Base-by-base conservation (phyloP, 176 grass and related monocot species). In the Oryza punctata region DNA sequence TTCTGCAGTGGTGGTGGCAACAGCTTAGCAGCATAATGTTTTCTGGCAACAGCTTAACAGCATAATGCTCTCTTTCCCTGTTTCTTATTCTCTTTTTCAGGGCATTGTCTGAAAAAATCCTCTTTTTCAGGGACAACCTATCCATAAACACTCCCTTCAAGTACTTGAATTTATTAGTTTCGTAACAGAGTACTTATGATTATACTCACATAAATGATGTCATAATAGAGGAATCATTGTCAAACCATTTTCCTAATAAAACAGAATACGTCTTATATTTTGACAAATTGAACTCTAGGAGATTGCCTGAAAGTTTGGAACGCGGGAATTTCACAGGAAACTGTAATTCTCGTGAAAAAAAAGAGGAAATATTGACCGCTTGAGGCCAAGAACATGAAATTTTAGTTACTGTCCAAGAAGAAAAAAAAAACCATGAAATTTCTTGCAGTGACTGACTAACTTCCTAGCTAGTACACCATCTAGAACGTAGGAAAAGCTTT, bases 401-500 rank as follows among this genome's bases (percentile, higher is more conserved):
- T 11, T 61, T 10, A 61, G 21, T 61, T 61, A 3, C 19, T 0
- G 6, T 57, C 18, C 1, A 19, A 54, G 4, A 50, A 47, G 15
- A 12, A 5, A 12, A 50, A 52, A 57, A 57, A 24, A 7, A 30
- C 24, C 70, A 16, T 30, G 18, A 15, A 70, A 12, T 41, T 70
- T 18, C 47, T 29, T 35, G 12, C 13, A 65, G 61, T 44, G 18
- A 57, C 52, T 57, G 18, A 45, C 28, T 65, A 73, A 82, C 70
- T 67, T 27, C 28, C 65, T 65, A 38, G 13, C 52, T 57, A n/a
- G 18, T 21, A 47, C 30, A 64, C 30, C 3, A 30, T 32, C 68
- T 84, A 75, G 61, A 75, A 57, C 29, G 28, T 52, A 80, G 78
- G 65, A 27, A 10, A 57, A 57, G 63, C 82, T 76, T 67, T 67